Conservation (phyloP, 768 basidiomycete species). For the Leucosporidium creatinivorum region DNA sequence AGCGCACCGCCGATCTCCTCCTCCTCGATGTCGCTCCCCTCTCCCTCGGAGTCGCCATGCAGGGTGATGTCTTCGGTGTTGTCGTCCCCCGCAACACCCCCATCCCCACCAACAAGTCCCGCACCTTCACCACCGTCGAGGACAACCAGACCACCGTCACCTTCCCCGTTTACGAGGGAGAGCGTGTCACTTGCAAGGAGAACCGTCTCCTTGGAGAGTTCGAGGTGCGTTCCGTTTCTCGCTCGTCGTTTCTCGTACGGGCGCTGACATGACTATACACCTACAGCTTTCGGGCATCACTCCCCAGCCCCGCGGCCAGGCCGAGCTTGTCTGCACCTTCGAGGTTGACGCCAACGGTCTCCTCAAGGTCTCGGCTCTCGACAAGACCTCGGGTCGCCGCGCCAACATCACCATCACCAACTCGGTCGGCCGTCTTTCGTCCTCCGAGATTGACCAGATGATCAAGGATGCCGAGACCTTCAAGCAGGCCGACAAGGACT, state of each 20-base stretch:
- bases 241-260: background rate
- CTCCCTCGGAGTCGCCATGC: constrained; percentile 99
- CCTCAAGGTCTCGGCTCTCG: constrained; percentile 95
- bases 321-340: constrained; percentile 97
- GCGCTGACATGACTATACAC: background rate
- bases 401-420: constrained; percentile 73
- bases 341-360: constrained; percentile 99
- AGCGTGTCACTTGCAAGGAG: constrained; percentile 98
- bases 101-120: constrained; percentile 98
- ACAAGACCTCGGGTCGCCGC: constrained; percentile 98
- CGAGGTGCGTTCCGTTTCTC: constrained; percentile 46
- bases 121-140: constrained; percentile 99
- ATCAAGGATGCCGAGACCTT: constrained; percentile 98
- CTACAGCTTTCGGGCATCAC: constrained; percentile 80
- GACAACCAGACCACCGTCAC: constrained; percentile 99
- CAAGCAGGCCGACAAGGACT: constrained; percentile 89
- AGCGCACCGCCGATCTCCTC: constrained; percentile 96
- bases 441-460: constrained; percentile 99
- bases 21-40: constrained; percentile 95
- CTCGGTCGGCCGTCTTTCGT: constrained; percentile 96
- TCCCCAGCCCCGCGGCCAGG: constrained; percentile 98
- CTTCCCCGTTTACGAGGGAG: constrained; percentile 99
- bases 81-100: constrained; percentile 99
- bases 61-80: constrained; percentile 99
- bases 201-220: constrained; percentile 99